Conservation (phyloP, 2,329 filamentous ascomycete genomes). For the Cryoendolithus antarcticus region DNA sequence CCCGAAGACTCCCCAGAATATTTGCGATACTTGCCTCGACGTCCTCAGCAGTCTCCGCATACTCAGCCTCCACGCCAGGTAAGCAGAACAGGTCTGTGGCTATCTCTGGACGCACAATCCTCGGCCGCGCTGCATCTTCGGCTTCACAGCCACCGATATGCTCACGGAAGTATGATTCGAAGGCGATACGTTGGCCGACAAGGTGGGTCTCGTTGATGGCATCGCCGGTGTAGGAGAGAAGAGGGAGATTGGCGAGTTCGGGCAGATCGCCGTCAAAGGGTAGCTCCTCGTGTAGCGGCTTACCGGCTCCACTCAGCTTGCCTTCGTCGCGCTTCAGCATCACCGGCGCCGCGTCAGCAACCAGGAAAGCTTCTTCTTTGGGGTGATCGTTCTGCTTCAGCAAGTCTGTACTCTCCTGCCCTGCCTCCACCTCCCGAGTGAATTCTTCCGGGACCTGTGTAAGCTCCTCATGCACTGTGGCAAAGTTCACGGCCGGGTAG, state of each 20-base stretch:
- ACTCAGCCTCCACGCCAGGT: constrained; percentile 15
- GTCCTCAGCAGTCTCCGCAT: constrained; percentile 9
- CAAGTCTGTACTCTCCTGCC: constrained; percentile 2
- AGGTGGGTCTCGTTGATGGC: constrained; percentile 25
- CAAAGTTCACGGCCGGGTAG: constrained; percentile 57
- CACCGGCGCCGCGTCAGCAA: constrained; percentile 13
- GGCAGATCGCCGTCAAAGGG: constrained; percentile 37
- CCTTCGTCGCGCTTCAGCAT: constrained; percentile 28
- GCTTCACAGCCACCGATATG: constrained; percentile 55
- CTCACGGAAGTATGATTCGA: constrained; percentile 43
- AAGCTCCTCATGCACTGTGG: constrained; percentile 68
- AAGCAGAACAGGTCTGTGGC: constrained; percentile 57
- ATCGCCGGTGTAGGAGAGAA: constrained; percentile 54
- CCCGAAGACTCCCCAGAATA: too few species aligned
- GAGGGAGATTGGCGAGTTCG: constrained; percentile 38
- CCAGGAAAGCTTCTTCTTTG: constrained; percentile 25
- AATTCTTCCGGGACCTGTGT: constrained; percentile 60
- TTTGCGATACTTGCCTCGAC: constrained; percentile 1
- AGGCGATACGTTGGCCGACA: constrained; percentile 23
- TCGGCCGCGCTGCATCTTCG: constrained; percentile 22
- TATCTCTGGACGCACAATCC: constrained; percentile 20
- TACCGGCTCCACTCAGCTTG: constrained; percentile 38
- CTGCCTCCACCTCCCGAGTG: constrained; percentile 5
- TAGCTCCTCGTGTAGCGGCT: constrained; percentile 34
- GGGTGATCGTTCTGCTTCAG: constrained; percentile 9